These are phyloP conservation scores for Phytophthora cajani DNA, from an alignment of 352 stramenopile genomes.

Conservation along the genomic window DNA sequence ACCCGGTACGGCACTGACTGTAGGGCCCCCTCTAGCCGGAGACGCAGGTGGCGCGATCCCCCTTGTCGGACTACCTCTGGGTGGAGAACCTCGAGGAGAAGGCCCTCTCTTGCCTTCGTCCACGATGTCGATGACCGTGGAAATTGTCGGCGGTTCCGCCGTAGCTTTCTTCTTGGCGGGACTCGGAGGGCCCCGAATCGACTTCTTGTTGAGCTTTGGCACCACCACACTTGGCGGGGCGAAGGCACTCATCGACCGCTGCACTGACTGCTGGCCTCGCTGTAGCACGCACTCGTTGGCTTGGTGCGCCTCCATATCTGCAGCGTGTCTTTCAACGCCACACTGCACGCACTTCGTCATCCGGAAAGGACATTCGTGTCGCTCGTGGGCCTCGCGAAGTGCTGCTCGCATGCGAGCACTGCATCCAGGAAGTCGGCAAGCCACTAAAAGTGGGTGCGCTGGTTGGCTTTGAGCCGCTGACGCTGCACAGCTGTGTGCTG, in stretches of 20 bases:
- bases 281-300: conserved; percentile 52
- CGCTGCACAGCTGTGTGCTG: conserved; percentile 17
- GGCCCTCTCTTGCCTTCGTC: neutral
- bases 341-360: conserved; percentile 50
- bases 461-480: neutral
- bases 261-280: conserved; percentile 23
- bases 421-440: conserved; percentile 32
- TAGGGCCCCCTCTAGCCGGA: neutral
- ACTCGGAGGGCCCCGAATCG: conserved; percentile 19
- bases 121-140: conserved; percentile 8
- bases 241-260: conserved; percentile 13
- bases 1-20: conserved; percentile 1
- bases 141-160: neutral
- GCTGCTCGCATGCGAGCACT: conserved; percentile 42
- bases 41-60: neutral
- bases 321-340: conserved; percentile 42
- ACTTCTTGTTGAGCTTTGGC: conserved; percentile 32
- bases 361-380: conserved; percentile 52
- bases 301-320: conserved; percentile 50
- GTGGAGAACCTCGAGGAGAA: neutral
- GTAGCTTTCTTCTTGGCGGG: conserved; percentile 10
- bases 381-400: conserved; percentile 60
- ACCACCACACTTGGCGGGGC: conserved; percentile 13
- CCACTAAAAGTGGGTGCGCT: conserved; percentile 14
- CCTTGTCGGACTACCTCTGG: neutral